Evolutionary conservation across 306 rosid genomes (phyloP).

Genomic region (Castanea sativa): DNA sequence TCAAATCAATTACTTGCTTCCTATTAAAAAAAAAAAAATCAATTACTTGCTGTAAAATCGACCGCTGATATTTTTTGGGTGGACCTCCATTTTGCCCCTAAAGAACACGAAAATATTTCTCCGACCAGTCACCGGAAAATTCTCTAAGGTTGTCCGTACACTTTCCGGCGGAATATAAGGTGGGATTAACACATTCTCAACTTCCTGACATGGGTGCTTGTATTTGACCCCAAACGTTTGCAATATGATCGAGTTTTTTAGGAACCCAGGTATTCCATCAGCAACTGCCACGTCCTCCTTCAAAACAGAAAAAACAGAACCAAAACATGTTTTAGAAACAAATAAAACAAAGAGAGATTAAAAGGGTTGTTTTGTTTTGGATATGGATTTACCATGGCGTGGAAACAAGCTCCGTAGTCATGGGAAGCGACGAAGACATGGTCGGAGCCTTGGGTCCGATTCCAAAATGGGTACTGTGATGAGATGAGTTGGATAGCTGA

Average conservation of each 20-base stretch:
- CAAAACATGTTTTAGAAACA: background rate
- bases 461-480: constrained; percentile 60
- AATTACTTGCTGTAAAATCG: constrained; percentile 91
- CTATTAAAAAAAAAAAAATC: background rate
- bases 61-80: constrained; percentile 93
- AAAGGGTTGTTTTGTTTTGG: background rate
- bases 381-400: constrained; percentile 57
- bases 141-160: constrained; percentile 37
- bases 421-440: constrained; percentile 94
- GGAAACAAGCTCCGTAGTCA: constrained; percentile 89
- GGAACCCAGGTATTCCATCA: constrained; percentile 68
- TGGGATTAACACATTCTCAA: constrained; percentile 83
- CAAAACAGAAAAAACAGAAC: background rate
- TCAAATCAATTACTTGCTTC: constrained; percentile 63
- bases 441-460: constrained; percentile 71
- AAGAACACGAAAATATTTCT: constrained; percentile 86
- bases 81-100: constrained; percentile 94
- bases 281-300: constrained; percentile 81
- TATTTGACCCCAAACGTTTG: constrained; percentile 81
- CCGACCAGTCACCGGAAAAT: constrained; percentile 41
- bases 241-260: constrained; percentile 74
- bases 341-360: background rate
- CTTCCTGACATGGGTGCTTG: constrained; percentile 82
- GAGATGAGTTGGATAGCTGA: constrained; percentile 62
- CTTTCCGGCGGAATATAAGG: constrained; percentile 73